These are phyloP conservation scores for Fraxinus ornus DNA, from an alignment of 305 asterid genomes.

Conservation along the genomic window DNA sequence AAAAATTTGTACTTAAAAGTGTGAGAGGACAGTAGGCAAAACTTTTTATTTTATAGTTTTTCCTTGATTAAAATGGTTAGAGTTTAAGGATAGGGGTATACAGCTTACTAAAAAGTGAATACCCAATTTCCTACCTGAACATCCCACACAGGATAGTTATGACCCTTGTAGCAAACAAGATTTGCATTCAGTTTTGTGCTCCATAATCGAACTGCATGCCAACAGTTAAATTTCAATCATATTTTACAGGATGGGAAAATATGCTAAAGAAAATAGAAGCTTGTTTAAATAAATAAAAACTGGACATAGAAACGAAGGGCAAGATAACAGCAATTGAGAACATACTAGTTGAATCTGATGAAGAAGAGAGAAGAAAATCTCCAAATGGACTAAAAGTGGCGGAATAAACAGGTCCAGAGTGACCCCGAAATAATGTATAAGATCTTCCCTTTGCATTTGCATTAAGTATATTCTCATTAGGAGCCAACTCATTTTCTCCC, in stretches of 20 bases:
- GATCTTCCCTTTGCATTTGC: slow-evolving; percentile 53
- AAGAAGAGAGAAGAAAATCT: slow-evolving; percentile 84
- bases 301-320: slow-evolving; percentile 3
- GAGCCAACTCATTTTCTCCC: slow-evolving; percentile 58
- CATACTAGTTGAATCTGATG: slow-evolving; percentile 90
- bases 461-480: slow-evolving; percentile 47
- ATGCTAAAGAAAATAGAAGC: background rate
- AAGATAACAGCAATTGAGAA: slow-evolving; percentile 16
- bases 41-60: background rate
- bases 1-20: background rate
- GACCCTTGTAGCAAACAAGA: slow-evolving; percentile 98
- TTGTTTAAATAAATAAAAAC: slow-evolving; percentile 3
- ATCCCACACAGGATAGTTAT: slow-evolving; percentile 97
- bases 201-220: slow-evolving; percentile 80
- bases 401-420: slow-evolving; percentile 88
- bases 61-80: background rate
- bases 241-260: background rate
- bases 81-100: background rate
- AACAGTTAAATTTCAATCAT: background rate
- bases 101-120: slow-evolving; percentile 18
- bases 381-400: slow-evolving; percentile 82
- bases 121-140: slow-evolving; percentile 58
- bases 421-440: slow-evolving; percentile 80
- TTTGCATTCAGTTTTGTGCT: slow-evolving; percentile 84
- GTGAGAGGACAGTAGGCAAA: background rate